phyloP scores from a whole-genome alignment of 495 filamentous ascomycete genomes.

The Gamarada debralockiae region DNA sequence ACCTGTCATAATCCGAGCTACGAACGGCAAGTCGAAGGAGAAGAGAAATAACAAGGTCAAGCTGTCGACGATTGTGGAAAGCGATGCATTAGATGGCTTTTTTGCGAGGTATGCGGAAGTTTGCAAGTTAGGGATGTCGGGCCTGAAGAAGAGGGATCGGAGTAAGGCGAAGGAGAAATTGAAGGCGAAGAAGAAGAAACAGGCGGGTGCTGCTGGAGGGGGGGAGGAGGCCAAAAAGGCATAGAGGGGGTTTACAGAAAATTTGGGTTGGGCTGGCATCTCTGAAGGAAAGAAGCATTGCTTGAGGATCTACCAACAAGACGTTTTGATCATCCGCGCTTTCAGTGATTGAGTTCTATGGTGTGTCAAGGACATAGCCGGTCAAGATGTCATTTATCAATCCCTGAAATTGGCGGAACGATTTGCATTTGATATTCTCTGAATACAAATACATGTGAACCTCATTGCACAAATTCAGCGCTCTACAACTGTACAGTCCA shows the following conservation, averaged over 20 bases:
- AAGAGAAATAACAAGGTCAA: constrained; percentile 63
- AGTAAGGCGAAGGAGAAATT: constrained; percentile 76
- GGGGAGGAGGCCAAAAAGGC: constrained; percentile 15
- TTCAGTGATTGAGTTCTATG: too few relatives aligned
- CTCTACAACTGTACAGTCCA: too few relatives aligned
- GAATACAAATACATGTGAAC: too few relatives aligned
- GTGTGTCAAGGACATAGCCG: too few relatives aligned
- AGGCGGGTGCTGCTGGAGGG: constrained; percentile 23
- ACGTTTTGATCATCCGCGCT: too few relatives aligned
- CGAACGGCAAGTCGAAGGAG: constrained; percentile 63
- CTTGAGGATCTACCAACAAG: constrained; percentile 1
- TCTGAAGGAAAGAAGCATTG: background rate
- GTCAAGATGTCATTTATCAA: too few relatives aligned
- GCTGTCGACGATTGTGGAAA: constrained; percentile 76
- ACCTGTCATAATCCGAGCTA: constrained; percentile 79
- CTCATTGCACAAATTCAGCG: too few relatives aligned
- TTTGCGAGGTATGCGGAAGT: constrained; percentile 87
- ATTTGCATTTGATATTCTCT: too few relatives aligned
- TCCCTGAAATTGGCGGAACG: too few relatives aligned
- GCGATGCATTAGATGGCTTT: constrained; percentile 72
- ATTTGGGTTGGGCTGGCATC: background rate
- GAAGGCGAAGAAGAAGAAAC: constrained; percentile 68
- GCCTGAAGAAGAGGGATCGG: constrained; percentile 88
- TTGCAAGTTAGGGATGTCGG: constrained; percentile 83
- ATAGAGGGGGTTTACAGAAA: background rate